These are phyloP conservation scores for Besnoitia besnoiti DNA, from an alignment of 169 alveolate species.

Conservation along the genomic window DNA sequence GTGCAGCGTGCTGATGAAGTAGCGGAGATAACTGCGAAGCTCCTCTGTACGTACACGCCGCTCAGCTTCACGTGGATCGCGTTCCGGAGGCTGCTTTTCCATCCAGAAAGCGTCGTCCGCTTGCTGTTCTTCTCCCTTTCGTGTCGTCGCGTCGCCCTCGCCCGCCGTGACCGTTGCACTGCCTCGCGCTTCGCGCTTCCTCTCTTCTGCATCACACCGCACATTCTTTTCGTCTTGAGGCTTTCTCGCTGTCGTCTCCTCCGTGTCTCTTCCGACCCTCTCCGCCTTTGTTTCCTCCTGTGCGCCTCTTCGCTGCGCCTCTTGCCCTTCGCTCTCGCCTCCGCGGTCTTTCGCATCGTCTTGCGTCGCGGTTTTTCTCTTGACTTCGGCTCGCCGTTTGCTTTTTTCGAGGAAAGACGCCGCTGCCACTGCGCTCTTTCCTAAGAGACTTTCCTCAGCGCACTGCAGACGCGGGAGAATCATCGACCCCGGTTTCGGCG, in stretches of 20 bases:
- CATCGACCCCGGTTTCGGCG: neutral
- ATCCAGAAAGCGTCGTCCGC: no score
- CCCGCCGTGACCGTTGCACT: no score
- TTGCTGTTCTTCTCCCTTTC: neutral
- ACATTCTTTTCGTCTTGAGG: neutral
- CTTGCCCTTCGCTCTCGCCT: neutral
- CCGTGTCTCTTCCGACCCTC: neutral
- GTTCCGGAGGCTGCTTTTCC: no score
- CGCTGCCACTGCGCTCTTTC: neutral
- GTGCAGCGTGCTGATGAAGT: neutral
- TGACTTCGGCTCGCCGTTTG: no score
- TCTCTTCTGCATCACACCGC: neutral
- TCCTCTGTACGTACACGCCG: neutral
- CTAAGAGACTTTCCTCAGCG: neutral
- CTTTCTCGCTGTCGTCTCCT: neutral
- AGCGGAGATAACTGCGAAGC: conserved; percentile 19
- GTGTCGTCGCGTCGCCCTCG: no score
- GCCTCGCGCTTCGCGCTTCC: neutral
- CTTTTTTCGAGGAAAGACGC: neutral
- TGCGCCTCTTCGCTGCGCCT: neutral
- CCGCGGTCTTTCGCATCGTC: neutral
- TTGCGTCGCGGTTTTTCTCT: neutral
- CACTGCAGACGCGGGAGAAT: neutral
- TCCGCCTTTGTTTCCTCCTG: neutral
- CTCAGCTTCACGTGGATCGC: neutral